Conservation (phyloP, 352 stramenopile species). For the Phytophthora rubi region DNA sequence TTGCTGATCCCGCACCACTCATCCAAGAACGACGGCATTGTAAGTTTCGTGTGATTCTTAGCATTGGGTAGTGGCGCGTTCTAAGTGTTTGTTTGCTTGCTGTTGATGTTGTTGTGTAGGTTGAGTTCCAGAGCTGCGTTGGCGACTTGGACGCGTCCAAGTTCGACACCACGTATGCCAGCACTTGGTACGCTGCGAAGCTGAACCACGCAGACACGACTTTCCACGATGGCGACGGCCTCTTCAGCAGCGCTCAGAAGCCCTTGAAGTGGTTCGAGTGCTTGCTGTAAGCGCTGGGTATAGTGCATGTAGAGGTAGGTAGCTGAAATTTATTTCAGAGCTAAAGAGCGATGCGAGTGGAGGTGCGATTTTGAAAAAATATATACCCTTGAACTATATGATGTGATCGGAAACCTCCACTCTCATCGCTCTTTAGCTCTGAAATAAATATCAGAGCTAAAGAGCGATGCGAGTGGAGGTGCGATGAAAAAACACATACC, state of each 20-base stretch:
- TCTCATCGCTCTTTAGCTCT: too few relatives aligned
- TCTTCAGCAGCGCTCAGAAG: constrained; percentile 56
- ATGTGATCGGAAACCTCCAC: too few relatives aligned
- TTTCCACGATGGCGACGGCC: constrained; percentile 63
- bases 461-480: too few relatives aligned
- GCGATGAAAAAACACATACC: too few relatives aligned
- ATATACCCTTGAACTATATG: too few relatives aligned
- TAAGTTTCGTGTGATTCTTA: constrained; percentile 19
- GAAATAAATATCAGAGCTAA: too few relatives aligned
- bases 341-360: too few relatives aligned
- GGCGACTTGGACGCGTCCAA: constrained; percentile 39
- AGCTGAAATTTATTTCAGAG: not conserved
- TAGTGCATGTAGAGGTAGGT: not conserved
- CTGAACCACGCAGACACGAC: constrained; percentile 67
- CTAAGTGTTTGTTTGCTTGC: constrained; percentile 12
- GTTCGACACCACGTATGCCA: constrained; percentile 45
- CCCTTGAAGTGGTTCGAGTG: constrained; percentile 73
- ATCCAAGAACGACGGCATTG: constrained; percentile 59
- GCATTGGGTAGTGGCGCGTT: not conserved
- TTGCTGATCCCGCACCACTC: constrained; percentile 52
- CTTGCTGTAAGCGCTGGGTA: constrained; percentile 30
- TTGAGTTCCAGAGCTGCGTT: constrained; percentile 68
- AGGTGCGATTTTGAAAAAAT: too few relatives aligned
- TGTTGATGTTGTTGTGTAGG: constrained; percentile 21
- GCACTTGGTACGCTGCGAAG: constrained; percentile 55